Evolutionary conservation across 306 rosid species (phyloP), one percentile per base, ranked within the genome.

Genomic region (Fagus crenata): DNA sequence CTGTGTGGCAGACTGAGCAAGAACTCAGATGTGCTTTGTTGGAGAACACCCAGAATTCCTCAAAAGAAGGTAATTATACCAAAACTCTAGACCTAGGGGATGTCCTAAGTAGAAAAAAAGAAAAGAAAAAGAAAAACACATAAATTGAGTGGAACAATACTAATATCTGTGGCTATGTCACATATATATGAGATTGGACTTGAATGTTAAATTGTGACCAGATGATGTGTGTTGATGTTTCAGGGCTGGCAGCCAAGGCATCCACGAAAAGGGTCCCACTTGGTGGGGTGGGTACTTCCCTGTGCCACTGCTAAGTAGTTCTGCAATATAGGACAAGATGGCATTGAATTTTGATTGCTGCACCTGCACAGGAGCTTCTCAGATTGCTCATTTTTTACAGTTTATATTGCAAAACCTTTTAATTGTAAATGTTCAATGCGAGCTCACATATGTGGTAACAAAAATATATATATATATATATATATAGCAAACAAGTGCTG

Each of bases 241-340:
- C 86, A 84, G 89, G 85, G 80, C 59, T 76, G 80, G 77, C 82
- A 43, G 49, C 36, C 67, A 18, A 82, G 79, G 77, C 86, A 81
- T 69, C 54, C 39, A 31, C 87, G 69, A 7, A 76, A 68, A 36
- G 76, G 78, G 39, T 67, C 82, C 4, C 56, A 75, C 43, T 56
- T 65, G 4, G 78, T 73, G 4, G 78, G 86, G 53, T 72, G 88
- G 81, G 73, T 78, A 49, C 85, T 87, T 82, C 77, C 89, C 68
- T 79, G 85, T 75, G 76, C 81, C 58, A 53, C 79, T 43, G 76
- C 84, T 49, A 69, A 82, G 63, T 78, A 74, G 74, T 41, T 28
- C 37, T 31, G 63, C 53, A 32, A 14, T 32, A 4, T 36, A 31
- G 49, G 3, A 28, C 7, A 46, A 78, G 18, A 54, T 41, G 32